A percentile compares a stretch with the other conserved stretches of the same genome.
phyloP scores from a whole-genome alignment of 768 basidiomycete species.

The Tremella mesenterica region DNA sequence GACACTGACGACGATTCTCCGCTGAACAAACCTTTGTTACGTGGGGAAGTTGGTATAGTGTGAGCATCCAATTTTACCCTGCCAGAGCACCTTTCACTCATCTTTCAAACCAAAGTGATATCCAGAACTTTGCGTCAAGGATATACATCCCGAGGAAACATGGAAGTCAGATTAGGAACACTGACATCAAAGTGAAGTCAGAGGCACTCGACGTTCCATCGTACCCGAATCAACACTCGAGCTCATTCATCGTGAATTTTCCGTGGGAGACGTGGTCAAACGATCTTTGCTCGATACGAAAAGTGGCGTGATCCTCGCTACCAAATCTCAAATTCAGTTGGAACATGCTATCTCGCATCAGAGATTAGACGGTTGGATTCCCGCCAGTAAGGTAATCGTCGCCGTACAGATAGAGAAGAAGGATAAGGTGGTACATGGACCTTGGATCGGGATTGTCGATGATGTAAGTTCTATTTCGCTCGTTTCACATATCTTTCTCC shows the following conservation, averaged over 20 bases:
- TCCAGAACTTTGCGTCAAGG: not conserved
- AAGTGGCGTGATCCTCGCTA: constrained; percentile 64
- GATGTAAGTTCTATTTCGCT: constrained; percentile 52
- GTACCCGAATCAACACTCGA: constrained; percentile 59
- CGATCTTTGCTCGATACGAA: constrained; percentile 62
- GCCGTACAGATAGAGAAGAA: constrained; percentile 55
- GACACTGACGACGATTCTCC: constrained; percentile 47
- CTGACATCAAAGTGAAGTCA: constrained; percentile 47
- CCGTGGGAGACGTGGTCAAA: constrained; percentile 74
- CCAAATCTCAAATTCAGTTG: constrained; percentile 58
- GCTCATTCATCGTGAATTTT: constrained; percentile 68
- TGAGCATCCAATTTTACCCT: constrained; percentile 31
- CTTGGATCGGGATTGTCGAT: constrained; percentile 85
- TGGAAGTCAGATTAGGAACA: not conserved
- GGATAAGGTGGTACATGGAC: constrained; percentile 70
- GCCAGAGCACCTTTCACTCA: not conserved
- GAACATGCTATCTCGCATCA: constrained; percentile 65
- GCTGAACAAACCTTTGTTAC: constrained; percentile 62
- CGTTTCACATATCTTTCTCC: no score
- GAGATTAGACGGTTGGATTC: constrained; percentile 58
- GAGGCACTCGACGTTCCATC: constrained; percentile 60
- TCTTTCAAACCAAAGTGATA: not conserved
- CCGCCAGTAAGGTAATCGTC: constrained; percentile 53
- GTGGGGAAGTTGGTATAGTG: constrained; percentile 75
- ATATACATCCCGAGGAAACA: not conserved